Evolutionary conservation across 2,329 filamentous ascomycete species (phyloP).

Genomic region (Alternaria sp.): DNA sequence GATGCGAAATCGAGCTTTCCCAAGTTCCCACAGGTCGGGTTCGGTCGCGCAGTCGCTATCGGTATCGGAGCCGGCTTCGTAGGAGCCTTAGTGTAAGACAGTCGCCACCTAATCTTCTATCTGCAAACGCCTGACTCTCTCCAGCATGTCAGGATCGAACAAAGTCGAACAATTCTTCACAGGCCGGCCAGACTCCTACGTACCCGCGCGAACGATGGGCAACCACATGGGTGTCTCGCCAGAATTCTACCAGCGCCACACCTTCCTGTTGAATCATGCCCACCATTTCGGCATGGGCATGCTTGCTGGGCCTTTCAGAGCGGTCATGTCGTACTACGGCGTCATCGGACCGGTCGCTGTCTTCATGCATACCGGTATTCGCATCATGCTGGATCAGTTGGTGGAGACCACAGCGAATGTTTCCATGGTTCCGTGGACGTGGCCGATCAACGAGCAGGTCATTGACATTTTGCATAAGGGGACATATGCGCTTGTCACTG

Average conservation of each 20-base stretch:
- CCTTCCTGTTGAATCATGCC: slow-evolving; percentile 33
- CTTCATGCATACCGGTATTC: slow-evolving; percentile 37
- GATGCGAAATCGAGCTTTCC: slow-evolving; percentile 28
- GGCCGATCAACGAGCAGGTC: slow-evolving; percentile 44
- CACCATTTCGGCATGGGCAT: slow-evolving; percentile 43
- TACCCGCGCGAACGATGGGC: slow-evolving; percentile 38
- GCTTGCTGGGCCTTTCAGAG: slow-evolving; percentile 32
- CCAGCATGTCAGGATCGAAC: slow-evolving; percentile 37
- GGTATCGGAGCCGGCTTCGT: slow-evolving; percentile 22
- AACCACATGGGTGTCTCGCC: slow-evolving; percentile 32
- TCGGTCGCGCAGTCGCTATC: slow-evolving; percentile 27
- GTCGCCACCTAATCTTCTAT: not conserved
- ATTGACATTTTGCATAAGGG: slow-evolving; percentile 42
- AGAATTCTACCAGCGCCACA: slow-evolving; percentile 15
- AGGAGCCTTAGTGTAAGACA: slow-evolving; percentile 20
- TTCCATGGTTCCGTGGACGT: slow-evolving; percentile 42
- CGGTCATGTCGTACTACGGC: slow-evolving; percentile 40
- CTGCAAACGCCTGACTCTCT: not conserved
- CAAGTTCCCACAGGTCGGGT: slow-evolving; percentile 21
- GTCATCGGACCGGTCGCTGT: slow-evolving; percentile 40
- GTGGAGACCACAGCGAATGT: slow-evolving; percentile 39
- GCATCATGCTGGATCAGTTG: slow-evolving; percentile 39
- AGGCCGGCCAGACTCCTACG: slow-evolving; percentile 37
- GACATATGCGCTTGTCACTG: slow-evolving; percentile 34
- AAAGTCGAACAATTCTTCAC: slow-evolving; percentile 41